Conservation (phyloP, 306 rosid species). For the cucumber (Cucumis sativus) region DNA sequence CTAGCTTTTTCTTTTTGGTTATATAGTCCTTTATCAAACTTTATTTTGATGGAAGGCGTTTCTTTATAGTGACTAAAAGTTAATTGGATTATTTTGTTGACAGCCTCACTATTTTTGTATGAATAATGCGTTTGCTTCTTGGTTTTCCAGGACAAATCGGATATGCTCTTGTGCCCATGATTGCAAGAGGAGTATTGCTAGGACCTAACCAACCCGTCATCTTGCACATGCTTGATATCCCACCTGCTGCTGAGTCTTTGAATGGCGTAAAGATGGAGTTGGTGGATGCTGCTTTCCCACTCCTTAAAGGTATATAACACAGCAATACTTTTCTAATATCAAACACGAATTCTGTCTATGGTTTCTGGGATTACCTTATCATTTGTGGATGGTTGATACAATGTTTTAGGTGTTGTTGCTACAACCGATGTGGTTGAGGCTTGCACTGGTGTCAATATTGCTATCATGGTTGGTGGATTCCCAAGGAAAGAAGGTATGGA, state of each 20-base stretch:
- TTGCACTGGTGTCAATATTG: slow-evolving; percentile 81
- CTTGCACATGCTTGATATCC: slow-evolving; percentile 87
- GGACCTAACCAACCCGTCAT: slow-evolving; percentile 93
- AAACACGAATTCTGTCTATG: background rate
- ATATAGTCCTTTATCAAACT: background rate
- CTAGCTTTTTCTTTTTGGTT: background rate
- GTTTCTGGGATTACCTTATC: background rate
- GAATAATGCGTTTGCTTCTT: background rate
- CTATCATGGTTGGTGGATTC: slow-evolving; percentile 98
- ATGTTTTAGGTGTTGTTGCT: slow-evolving; percentile 85
- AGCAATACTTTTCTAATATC: background rate
- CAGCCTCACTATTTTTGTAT: background rate
- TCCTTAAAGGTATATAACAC: slow-evolving; percentile 47
- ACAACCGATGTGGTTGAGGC: slow-evolving; percentile 96
- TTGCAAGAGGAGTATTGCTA: slow-evolving; percentile 92
- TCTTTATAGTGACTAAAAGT: background rate
- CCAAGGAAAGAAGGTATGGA: slow-evolving; percentile 99
- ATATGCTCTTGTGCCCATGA: slow-evolving; percentile 96
- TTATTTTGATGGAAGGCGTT: background rate
- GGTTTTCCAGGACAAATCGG: slow-evolving; percentile 85
- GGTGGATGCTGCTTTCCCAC: slow-evolving; percentile 91
- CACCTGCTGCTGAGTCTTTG: slow-evolving; percentile 85
- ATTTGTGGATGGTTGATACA: background rate
- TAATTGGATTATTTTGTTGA: background rate
- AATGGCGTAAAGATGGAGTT: slow-evolving; percentile 91